A percentile compares a stretch with the other conserved stretches of the same genome.
Evolutionary conservation across 768 basidiomycete genomes (phyloP).

Genomic region (Coprinopsis cinerea): DNA sequence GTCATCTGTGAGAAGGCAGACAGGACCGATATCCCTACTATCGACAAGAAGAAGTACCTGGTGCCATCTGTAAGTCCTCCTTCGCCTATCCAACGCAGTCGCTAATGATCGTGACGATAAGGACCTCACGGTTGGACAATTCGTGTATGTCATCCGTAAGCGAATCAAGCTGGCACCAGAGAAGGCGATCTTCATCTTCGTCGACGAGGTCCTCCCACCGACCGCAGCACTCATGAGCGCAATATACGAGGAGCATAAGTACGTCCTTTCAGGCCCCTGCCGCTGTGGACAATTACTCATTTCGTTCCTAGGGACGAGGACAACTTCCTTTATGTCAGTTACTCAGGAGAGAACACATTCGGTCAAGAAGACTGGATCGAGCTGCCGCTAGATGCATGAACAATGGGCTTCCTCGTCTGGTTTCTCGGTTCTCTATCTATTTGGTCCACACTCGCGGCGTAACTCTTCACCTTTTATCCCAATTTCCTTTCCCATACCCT

Average conservation of each 20-base stretch:
- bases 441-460: not conserved
- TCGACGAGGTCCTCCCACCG: slow-evolving; percentile 96
- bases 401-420: not conserved
- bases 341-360: slow-evolving; percentile 98
- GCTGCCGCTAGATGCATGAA: slow-evolving; percentile 40
- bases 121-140: slow-evolving; percentile 97
- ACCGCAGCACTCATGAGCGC: slow-evolving; percentile 98
- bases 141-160: slow-evolving; percentile 99
- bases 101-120: slow-evolving; percentile 24
- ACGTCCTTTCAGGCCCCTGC: slow-evolving; percentile 27
- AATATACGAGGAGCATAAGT: slow-evolving; percentile 99
- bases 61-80: slow-evolving; percentile 81
- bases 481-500: slow-evolving; percentile 4
- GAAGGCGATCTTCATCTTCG: slow-evolving; percentile 99
- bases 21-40: slow-evolving; percentile 95
- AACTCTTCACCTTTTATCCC: not conserved
- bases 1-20: slow-evolving; percentile 99
- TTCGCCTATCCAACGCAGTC: not conserved
- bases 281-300: slow-evolving; percentile 6
- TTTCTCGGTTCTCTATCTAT: not conserved
- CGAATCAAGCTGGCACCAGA: slow-evolving; percentile 99
- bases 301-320: slow-evolving; percentile 81
- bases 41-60: slow-evolving; percentile 99
- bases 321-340: slow-evolving; percentile 97
- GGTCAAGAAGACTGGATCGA: slow-evolving; percentile 52